A percentile compares a stretch with the other conserved stretches of the same genome.
Conservation (phyloP, 768 basidiomycete species). For the Kwoniella europaea region DNA sequence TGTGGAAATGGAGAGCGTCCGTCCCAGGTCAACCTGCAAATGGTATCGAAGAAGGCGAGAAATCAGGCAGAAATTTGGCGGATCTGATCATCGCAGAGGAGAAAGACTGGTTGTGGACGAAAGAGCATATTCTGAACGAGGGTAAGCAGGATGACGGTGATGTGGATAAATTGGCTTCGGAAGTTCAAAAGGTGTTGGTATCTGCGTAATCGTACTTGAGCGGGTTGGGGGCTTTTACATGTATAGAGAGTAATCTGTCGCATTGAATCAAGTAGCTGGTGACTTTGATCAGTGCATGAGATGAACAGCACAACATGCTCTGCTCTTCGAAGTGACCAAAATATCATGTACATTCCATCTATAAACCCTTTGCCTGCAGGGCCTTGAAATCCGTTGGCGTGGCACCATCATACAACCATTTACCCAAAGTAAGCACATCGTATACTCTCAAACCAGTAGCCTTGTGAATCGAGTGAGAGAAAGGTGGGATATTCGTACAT, state of each 20-base stretch:
- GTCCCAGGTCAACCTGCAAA: constrained; percentile 25
- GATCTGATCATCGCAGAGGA: constrained; percentile 31
- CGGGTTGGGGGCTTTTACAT: too few relatives aligned
- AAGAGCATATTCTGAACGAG: not conserved
- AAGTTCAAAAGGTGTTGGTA: not conserved
- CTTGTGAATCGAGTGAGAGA: constrained; percentile 28
- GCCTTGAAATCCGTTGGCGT: constrained; percentile 10
- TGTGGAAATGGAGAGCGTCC: constrained; percentile 30
- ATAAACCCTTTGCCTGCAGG: not conserved
- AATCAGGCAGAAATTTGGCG: constrained; percentile 28
- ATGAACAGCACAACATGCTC: too few relatives aligned
- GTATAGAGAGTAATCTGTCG: too few relatives aligned
- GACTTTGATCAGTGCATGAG: too few relatives aligned
- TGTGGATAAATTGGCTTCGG: not conserved
- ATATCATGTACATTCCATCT: not conserved
- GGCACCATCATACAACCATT: constrained; percentile 34
- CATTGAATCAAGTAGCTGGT: too few relatives aligned
- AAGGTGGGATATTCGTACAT: constrained; percentile 48
- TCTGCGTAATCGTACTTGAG: not conserved
- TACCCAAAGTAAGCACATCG: constrained; percentile 36
- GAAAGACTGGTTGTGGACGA: constrained; percentile 31
- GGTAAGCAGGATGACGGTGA: constrained; percentile 4
- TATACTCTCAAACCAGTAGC: constrained; percentile 33
- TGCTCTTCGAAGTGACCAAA: too few relatives aligned
- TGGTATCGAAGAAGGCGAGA: constrained; percentile 38